Evolutionary conservation across 352 stramenopile species (phyloP), one percentile per base, ranked within the genome.

Genomic region (Phytophthora citrophthora): DNA sequence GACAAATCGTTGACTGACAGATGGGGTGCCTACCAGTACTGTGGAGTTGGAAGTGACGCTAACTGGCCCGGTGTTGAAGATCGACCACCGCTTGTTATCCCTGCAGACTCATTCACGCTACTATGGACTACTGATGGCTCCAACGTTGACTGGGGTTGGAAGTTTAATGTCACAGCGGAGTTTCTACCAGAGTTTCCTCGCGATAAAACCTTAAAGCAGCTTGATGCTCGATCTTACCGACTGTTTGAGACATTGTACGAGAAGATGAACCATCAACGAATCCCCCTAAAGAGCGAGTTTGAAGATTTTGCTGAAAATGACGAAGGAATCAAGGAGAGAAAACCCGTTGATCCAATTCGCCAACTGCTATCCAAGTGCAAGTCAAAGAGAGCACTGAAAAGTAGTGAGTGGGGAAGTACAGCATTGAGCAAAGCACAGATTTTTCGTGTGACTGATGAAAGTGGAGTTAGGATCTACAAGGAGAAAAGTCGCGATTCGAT

Each of bases 71-170:
- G 92, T 4, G 51, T 71, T 11, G 73, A 70, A 11, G 86, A 80
- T 18, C 65, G 76, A 32, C 64, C 83, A 15, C 73, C 84, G 5
- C 81, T 97, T 15, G 67, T 94, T 2, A 94, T 97, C 34, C 63
- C 76, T 5, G 71, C 76, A 0, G 83, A 91, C 27, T 90, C 84
- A 5, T 97, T 97, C 48, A 89, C 76, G 18, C 52, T 97, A 15
- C 63, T 95, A 16, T 97, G 94, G 85, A 79, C 69, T 47, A 94
- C 88, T 0, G 91, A 97, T 67, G 73, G 72, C 0, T 89, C 83
- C 7, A 97, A 96, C 61, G 88, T 93, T 24, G 90, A 96, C 23
- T 97, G 91, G 91, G 89, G 89, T 0, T 95, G 86, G 77, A 87
- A 90, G 45, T 93, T 95, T 43, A 90, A 75, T 7, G 83, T 95